Percentiles rank a stretch among this genome's conserved stretches.
Evolutionary conservation across 2,329 filamentous ascomycete genomes (phyloP).

Genomic region (Pseudopithomyces maydicus): DNA sequence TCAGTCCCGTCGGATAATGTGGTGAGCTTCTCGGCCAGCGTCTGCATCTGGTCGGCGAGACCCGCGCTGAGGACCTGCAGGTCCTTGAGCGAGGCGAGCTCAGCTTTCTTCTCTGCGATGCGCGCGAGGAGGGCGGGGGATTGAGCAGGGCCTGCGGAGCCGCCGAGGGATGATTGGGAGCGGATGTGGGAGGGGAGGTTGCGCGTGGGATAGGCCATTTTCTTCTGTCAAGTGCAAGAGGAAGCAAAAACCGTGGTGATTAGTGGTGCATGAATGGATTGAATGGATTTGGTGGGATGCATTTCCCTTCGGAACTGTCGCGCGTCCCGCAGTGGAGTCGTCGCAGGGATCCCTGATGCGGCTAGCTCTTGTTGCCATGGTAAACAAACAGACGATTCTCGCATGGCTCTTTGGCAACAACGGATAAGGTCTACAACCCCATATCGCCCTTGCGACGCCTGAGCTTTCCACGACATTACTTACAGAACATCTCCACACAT

Average conservation of each 20-base stretch:
- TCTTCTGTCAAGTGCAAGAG: not conserved
- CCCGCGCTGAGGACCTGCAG: conserved; percentile 78
- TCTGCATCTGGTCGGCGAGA: conserved; percentile 81
- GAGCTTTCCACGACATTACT: conserved; percentile 28
- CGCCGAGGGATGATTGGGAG: conserved; percentile 53
- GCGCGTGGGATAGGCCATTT: conserved; percentile 49
- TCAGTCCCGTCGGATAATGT: conserved; percentile 83
- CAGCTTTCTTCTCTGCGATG: conserved; percentile 84
- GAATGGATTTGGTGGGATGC: not conserved
- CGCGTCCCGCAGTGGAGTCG: conserved; percentile 31
- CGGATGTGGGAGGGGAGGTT: conserved; percentile 69
- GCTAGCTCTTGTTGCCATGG: conserved; percentile 35
- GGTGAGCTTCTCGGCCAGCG: conserved; percentile 75
- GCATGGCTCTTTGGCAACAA: conserved; percentile 35
- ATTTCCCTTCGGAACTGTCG: not conserved
- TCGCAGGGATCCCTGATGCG: conserved; percentile 5
- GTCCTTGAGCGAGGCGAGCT: conserved; percentile 79
- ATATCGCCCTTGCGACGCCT: conserved; percentile 13
- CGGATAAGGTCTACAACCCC: conserved; percentile 26
- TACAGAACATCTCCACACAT: conserved; percentile 17
- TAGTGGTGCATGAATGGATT: no score
- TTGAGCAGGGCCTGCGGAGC: conserved; percentile 57
- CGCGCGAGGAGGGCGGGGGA: conserved; percentile 73
- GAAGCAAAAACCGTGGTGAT: not conserved
- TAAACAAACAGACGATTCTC: conserved; percentile 35